Evolutionary conservation across 2,329 filamentous ascomycete species (phyloP).

Genomic region (Rutstroemia sp.): DNA sequence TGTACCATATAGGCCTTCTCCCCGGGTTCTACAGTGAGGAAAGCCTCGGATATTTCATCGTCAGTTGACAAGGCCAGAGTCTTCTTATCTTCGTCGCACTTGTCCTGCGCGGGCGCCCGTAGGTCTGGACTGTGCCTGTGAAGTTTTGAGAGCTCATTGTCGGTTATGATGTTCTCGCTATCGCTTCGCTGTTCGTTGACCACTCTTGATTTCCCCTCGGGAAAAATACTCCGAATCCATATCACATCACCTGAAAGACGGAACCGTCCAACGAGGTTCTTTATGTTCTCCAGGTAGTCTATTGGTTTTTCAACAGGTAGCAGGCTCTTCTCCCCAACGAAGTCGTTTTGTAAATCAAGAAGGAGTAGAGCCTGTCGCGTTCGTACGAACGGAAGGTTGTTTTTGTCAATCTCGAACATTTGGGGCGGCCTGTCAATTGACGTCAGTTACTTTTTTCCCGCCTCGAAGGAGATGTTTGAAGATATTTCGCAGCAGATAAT

Average conservation of each 20-base stretch:
- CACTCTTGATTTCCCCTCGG: conserved; percentile 48
- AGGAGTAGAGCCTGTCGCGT: conserved; percentile 68
- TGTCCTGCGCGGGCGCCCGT: conserved; percentile 4
- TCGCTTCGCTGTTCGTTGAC: conserved; percentile 38
- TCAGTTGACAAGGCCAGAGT: conserved; percentile 7
- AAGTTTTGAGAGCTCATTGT: conserved; percentile 19
- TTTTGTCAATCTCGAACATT: conserved; percentile 51
- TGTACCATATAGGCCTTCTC: conserved; percentile 36
- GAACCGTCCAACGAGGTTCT: conserved; percentile 63
- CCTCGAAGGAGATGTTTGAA: neutral
- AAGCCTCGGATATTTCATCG: conserved; percentile 19
- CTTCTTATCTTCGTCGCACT: conserved; percentile 11
- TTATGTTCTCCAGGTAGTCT: conserved; percentile 60
- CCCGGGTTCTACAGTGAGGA: conserved; percentile 21
- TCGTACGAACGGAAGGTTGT: conserved; percentile 47
- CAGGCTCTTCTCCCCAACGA: conserved; percentile 60
- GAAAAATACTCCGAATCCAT: conserved; percentile 74
- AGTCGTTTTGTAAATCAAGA: conserved; percentile 88
- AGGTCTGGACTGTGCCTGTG: neutral
- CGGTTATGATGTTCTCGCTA: conserved; percentile 28
- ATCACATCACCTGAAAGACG: conserved; percentile 67
- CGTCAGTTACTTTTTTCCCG: neutral
- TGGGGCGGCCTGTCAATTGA: conserved; percentile 12
- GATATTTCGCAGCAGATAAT: neutral
- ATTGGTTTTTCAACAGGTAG: conserved; percentile 57